These are phyloP conservation scores for Raffaelea albimanens DNA, from an alignment of 2,329 filamentous ascomycete genomes.

Conservation along the genomic window DNA sequence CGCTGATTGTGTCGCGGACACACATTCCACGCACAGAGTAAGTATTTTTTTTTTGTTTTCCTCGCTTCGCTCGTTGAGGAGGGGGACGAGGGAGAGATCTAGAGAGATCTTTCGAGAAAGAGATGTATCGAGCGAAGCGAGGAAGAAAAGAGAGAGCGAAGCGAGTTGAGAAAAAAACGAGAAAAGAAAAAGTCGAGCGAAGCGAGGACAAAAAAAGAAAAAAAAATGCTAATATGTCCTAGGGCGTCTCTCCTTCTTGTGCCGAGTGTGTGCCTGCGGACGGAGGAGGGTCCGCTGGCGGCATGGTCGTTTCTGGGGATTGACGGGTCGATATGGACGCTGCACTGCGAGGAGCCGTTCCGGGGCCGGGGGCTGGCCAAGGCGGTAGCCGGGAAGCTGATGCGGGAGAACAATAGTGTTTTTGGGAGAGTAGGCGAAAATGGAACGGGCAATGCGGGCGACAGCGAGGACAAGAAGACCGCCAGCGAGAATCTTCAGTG, in stretches of 20 bases:
- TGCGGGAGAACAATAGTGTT: slow-evolving; percentile 36
- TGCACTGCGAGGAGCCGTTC: slow-evolving; percentile 53
- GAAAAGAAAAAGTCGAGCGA: no score
- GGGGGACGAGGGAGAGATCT: no score
- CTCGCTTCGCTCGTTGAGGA: neutral
- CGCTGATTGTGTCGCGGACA: slow-evolving; percentile 44
- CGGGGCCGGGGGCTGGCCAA: slow-evolving; percentile 56
- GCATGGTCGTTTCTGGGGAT: slow-evolving; percentile 57
- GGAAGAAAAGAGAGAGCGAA: no score
- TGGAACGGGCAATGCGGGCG: slow-evolving; percentile 35
- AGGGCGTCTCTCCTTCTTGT: slow-evolving; percentile 30
- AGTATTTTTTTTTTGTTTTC: no score
- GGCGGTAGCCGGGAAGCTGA: slow-evolving; percentile 46
- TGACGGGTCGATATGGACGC: slow-evolving; percentile 50
- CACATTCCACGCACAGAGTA: slow-evolving; percentile 46
- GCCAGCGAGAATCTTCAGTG: slow-evolving; percentile 37
- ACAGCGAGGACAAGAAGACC: slow-evolving; percentile 28
- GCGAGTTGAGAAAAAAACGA: no score
- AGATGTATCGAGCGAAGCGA: no score
- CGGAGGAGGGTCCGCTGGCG: slow-evolving; percentile 37
- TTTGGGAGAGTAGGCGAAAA: slow-evolving; percentile 25
- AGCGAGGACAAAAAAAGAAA: no score
- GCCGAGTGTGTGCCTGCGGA: slow-evolving; percentile 37
- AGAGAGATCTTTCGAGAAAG: no score
- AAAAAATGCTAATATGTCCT: slow-evolving; percentile 19